Percentiles rank a stretch among this genome's conserved stretches.
Evolutionary conservation across 2,329 filamentous ascomycete species (phyloP).

Genomic region (Daldinia eschscholtzii): DNA sequence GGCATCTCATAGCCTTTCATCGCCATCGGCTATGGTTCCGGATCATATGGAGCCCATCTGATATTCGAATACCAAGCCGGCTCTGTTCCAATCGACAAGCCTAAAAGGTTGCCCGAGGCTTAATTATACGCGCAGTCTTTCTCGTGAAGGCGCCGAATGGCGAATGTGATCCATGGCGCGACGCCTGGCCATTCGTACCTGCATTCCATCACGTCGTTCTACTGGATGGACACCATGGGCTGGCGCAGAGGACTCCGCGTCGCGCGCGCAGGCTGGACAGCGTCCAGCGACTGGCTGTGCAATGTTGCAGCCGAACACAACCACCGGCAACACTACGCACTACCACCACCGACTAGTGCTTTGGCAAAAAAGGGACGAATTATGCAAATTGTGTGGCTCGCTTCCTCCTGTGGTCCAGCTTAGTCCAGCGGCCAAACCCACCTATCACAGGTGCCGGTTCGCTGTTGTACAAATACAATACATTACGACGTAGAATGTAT

Average conservation of each 20-base stretch:
- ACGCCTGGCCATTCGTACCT: conserved; percentile 46
- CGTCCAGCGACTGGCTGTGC: conserved; percentile 51
- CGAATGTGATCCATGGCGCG: conserved; percentile 42
- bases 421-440: conserved; percentile 40
- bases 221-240: conserved; percentile 45
- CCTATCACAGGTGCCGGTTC: conserved; percentile 48
- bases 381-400: conserved; percentile 52
- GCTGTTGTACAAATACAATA: conserved; percentile 44
- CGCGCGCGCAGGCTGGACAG: conserved; percentile 47
- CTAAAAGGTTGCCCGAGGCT: conserved; percentile 25
- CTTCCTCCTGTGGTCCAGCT: conserved; percentile 46
- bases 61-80: conserved; percentile 28
- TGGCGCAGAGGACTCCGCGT: conserved; percentile 44
- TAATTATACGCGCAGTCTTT: conserved; percentile 36
- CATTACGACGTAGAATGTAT: conserved; percentile 32
- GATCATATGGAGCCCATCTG: conserved; percentile 20
- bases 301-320: conserved; percentile 51
- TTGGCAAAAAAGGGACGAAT: conserved; percentile 43
- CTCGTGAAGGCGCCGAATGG: conserved; percentile 43
- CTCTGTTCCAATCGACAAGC: conserved; percentile 32
- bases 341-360: conserved; percentile 36
- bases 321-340: conserved; percentile 27
- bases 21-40: not conserved
- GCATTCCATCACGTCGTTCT: conserved; percentile 46
- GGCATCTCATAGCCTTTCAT: conserved; percentile 8